Evolutionary conservation across 305 asterid species (phyloP).

Genomic region (Fraxinus greggii): DNA sequence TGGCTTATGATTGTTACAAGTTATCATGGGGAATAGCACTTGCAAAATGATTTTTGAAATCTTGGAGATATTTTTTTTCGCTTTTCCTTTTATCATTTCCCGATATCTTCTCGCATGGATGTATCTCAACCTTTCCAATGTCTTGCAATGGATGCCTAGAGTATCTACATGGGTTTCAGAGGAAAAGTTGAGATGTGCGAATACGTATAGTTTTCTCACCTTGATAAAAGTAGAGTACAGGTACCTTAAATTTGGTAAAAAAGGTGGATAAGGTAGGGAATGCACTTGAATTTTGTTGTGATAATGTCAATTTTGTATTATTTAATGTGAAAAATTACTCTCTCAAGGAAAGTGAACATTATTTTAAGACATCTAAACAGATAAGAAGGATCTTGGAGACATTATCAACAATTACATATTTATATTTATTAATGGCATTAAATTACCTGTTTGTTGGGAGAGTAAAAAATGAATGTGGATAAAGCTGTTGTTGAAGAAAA

Average conservation of each 20-base stretch:
- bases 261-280: neutral
- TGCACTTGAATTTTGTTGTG: neutral
- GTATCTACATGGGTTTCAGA: neutral
- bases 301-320: neutral
- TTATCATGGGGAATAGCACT: neutral
- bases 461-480: neutral
- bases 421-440: neutral
- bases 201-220: neutral
- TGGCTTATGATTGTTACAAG: neutral
- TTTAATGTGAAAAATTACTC: neutral
- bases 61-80: neutral
- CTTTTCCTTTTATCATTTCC: neutral
- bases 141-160: neutral
- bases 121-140: neutral
- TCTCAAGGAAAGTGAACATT: neutral
- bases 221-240: neutral
- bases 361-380: neutral
- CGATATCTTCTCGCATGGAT: neutral
- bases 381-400: neutral
- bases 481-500: neutral
- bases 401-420: neutral
- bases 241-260: neutral
- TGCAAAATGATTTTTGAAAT: neutral
- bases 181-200: neutral
- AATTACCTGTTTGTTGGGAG: neutral